Evolutionary conservation across 371 early-diverging fungal genomes (phyloP).

Genomic region (Choanephora cucurbitarum): DNA sequence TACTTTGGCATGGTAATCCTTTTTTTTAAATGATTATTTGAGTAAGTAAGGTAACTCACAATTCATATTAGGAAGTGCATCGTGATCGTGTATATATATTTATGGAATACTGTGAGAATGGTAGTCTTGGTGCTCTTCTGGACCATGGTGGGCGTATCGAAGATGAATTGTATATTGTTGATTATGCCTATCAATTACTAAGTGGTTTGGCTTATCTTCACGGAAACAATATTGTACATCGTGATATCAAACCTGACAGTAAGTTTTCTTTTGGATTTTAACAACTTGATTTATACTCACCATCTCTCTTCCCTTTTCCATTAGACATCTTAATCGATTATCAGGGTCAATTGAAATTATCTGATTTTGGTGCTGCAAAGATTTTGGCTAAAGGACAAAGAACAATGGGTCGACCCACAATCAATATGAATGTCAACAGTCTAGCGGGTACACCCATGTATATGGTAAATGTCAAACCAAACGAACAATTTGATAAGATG

Average conservation of each 20-base stretch:
- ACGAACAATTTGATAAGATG: too few relatives aligned
- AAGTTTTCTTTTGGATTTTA: conserved; percentile 29
- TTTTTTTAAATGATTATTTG: too few relatives aligned
- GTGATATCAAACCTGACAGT: conserved; percentile 91
- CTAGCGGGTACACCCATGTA: conserved; percentile 96
- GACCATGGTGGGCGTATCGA: conserved; percentile 81
- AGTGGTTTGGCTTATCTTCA: conserved; percentile 93
- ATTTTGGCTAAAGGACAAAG: conserved; percentile 78
- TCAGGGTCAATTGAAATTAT: conserved; percentile 77
- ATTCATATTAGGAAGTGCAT: conserved; percentile 87
- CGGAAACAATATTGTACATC: conserved; percentile 83
- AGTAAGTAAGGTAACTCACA: too few relatives aligned
- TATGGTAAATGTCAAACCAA: conserved; percentile 63
- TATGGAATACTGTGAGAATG: conserved; percentile 92
- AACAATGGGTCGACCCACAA: conserved; percentile 66
- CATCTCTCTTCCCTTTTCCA: too few relatives aligned
- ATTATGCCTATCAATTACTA: conserved; percentile 84
- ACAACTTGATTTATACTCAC: too few relatives aligned
- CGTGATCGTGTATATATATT: conserved; percentile 90
- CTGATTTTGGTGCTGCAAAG: conserved; percentile 92
- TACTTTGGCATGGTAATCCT: conserved; percentile 84
- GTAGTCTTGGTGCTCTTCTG: conserved; percentile 77
- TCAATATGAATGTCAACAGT: conserved; percentile 64
- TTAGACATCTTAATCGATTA: conserved; percentile 82
- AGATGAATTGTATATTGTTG: conserved; percentile 72